Percentiles rank a stretch among this genome's conserved stretches.
These are phyloP conservation scores for Phytophthora constricta DNA, from an alignment of 352 stramenopile genomes.

Conservation along the genomic window DNA sequence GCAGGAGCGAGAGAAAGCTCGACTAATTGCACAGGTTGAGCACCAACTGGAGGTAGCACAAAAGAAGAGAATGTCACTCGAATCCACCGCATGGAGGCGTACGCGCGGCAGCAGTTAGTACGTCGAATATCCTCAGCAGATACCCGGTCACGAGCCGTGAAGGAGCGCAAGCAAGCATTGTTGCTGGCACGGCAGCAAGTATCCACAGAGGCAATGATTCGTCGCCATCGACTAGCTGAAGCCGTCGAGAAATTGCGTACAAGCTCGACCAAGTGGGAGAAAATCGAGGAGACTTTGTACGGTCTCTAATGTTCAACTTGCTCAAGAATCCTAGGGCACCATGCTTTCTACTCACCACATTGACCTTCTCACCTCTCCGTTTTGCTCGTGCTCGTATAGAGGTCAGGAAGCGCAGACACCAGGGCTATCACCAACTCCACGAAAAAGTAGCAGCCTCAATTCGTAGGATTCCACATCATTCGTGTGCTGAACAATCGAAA, in stretches of 20 bases:
- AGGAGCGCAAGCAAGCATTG: slow-evolving; percentile 66
- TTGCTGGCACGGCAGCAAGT: slow-evolving; percentile 69
- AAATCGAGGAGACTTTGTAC: slow-evolving; percentile 82
- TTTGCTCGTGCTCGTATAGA: slow-evolving; percentile 16
- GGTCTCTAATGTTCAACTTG: slow-evolving; percentile 39
- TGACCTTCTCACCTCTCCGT: slow-evolving; percentile 17
- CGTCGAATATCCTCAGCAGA: slow-evolving; percentile 67
- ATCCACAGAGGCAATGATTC: slow-evolving; percentile 63
- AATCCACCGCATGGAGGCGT: slow-evolving; percentile 76
- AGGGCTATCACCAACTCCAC: slow-evolving; percentile 7
- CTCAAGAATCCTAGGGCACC: too few relatives aligned
- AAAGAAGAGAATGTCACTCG: slow-evolving; percentile 77
- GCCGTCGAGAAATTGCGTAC: slow-evolving; percentile 70
- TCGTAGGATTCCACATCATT: too few relatives aligned
- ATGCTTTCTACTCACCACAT: background rate
- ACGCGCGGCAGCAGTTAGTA: slow-evolving; percentile 65
- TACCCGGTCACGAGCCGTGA: slow-evolving; percentile 60
- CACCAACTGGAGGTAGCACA: slow-evolving; percentile 59
- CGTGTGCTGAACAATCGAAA: too few relatives aligned
- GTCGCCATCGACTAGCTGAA: slow-evolving; percentile 72
- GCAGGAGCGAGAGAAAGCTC: slow-evolving; percentile 52
- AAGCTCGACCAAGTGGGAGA: slow-evolving; percentile 75
- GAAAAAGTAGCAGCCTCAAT: slow-evolving; percentile 20
- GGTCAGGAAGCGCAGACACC: slow-evolving; percentile 16
- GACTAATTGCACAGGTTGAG: slow-evolving; percentile 60